phyloP scores from a whole-genome alignment of 2,329 filamentous ascomycete species.

The Chaetothyriales sp. region DNA sequence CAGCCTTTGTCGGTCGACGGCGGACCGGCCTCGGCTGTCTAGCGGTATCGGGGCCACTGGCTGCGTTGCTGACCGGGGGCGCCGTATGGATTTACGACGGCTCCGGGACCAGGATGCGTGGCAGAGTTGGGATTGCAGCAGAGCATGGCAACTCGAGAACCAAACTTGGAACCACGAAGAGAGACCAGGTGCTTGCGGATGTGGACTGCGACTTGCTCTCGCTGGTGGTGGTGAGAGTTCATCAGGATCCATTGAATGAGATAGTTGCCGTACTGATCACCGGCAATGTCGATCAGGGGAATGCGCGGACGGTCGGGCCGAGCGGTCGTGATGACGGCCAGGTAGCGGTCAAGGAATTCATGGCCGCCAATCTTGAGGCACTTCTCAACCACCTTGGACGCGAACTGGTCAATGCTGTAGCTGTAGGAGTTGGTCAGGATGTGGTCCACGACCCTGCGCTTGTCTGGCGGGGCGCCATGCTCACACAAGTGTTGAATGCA shows the following conservation, averaged over 20 bases:
- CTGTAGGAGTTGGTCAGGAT: constrained; percentile 86
- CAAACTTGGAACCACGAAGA: constrained; percentile 93
- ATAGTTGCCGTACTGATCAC: constrained; percentile 98
- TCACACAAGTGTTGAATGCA: constrained; percentile 99
- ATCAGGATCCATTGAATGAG: constrained; percentile 94
- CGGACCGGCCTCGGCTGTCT: background rate
- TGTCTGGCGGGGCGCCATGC: constrained; percentile 80
- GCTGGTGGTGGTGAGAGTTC: constrained; percentile 73
- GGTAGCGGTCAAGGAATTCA: constrained; percentile 84
- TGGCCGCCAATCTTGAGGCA: constrained; percentile 89
- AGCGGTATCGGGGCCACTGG: constrained; percentile 45
- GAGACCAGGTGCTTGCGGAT: constrained; percentile 99
- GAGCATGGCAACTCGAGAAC: constrained; percentile 95
- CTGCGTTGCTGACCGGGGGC: constrained; percentile 39
- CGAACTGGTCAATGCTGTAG: constrained; percentile 98
- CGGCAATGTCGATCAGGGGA: constrained; percentile 90
- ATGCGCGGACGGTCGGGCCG: constrained; percentile 84
- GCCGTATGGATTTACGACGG: constrained; percentile 47
- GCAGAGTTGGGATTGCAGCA: constrained; percentile 88
- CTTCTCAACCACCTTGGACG: constrained; percentile 97
- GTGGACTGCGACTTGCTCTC: constrained; percentile 82
- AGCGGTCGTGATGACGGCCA: constrained; percentile 86
- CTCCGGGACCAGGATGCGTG: constrained; percentile 75
- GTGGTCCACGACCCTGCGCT: constrained; percentile 85
- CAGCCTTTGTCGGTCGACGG: background rate